Base-by-base conservation (phyloP, 768 basidiomycete genomes). In the Kwoniella sp. region DNA sequence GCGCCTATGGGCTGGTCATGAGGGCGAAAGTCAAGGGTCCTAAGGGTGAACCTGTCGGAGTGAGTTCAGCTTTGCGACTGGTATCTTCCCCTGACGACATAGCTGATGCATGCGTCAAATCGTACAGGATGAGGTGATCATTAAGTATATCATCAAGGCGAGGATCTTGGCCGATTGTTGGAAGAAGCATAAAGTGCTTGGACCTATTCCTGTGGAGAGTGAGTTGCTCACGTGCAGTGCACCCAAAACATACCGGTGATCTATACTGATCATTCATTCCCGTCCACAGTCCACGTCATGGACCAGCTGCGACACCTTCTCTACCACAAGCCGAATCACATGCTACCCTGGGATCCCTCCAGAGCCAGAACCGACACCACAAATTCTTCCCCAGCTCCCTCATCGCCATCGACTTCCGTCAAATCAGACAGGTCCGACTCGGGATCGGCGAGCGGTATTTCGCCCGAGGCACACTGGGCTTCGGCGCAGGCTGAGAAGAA, bases 151-250 rank as follows among this genome's bases (percentile, higher is more conserved):
- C 75, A 94, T 98, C 84, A 98, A 98, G 82, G 93, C 92, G 53
- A 90, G 96, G 57, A 99, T 99, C 65, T 86, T 99, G 58, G 95
- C 95, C 30, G 95, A 99, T 82, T 98, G 95, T 81, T 99, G 96
- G 96, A 98, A 98, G 84, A 91, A 80, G 78, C 95, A 99, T 79
- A 90, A 91, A 48, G 87, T 89, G 67, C 86, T 91, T 79, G 95
- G 95, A 62, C 96, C 96, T 8, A 96, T 98, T 74, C 95, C 96
- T 17, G 95, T 98, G 83, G 96, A 99, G 82, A 95, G 76, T 78
- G 58, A 74, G 76, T 95, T 26, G 17, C 38, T 0, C 5, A 22
- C 1, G 23, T 25, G 20, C 20, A 34, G 13, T 5, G 5, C 34
- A 5, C 13, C 34, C 34, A 34, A 34, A 34, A n/a, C n/a, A n/a